Base-by-base conservation (phyloP, 2,329 filamentous ascomycete species). In the Trichoderma polysporum region DNA sequence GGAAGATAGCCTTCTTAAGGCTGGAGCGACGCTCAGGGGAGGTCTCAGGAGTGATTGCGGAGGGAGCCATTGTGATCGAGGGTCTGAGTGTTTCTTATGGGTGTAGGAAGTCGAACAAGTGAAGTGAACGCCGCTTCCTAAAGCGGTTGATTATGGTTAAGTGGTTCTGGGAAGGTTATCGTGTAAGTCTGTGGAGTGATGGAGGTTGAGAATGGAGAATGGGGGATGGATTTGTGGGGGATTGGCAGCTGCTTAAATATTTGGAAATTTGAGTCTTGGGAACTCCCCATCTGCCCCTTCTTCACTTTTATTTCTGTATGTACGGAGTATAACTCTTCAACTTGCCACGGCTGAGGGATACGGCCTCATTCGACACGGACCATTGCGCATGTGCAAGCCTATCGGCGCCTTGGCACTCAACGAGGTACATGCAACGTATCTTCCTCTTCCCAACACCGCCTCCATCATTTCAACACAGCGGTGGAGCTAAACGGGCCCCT, bases 1-100 rank as follows among this genome's bases (percentile, higher is more conserved):
- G 70, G 39, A 69, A 17, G 31, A 59, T 25, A 4, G 71, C 56
- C 73, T 77, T 77, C 71, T 74, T 77, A 69, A 71, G 69, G 59
- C 71, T 71, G 70, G 74, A 69, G 35, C 71, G 58, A 60, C 75
- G 74, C 73, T 75, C 75, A 65, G 76, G 75, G 41, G 75, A 76
- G 62, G 72, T 70, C 69, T 77, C 75, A 35, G 76, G 76, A 53
- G 75, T 72, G 72, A 78, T 75, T 65, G 77, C 77, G 56, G 74
- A 75, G 72, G 77, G 77, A 69, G 76, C 75, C 77, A 79, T 79
- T 67, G 66, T 73, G 73, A 71, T 66, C 50, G 31, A 29, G 31
- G 41, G 9, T 25, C 25, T 59, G 27, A 49, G 35, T 12, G 17
- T 45, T 19, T 13, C 27, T 29, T 41, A n/a, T 41, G 8, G 19